Percentiles rank a stretch among this genome's conserved stretches.
These are phyloP conservation scores for Pezicula carpinea DNA, from an alignment of 2,329 filamentous ascomycete species.

Conservation along the genomic window DNA sequence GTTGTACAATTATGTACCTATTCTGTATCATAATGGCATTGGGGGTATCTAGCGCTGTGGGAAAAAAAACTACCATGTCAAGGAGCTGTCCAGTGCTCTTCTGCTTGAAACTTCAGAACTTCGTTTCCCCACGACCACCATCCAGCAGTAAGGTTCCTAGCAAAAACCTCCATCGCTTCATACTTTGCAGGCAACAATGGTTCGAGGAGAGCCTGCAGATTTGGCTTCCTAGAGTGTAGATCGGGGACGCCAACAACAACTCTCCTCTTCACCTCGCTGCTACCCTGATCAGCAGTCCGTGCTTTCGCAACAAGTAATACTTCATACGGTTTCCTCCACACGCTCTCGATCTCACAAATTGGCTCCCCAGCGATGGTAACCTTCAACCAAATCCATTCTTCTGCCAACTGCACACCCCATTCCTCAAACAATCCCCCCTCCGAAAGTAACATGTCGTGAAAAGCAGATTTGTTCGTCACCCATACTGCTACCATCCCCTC, in stretches of 20 bases:
- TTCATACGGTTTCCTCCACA: conserved; percentile 75
- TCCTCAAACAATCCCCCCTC: conserved; percentile 53
- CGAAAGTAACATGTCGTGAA: conserved; percentile 49
- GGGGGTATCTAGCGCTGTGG: conserved; percentile 11
- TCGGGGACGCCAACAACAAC: conserved; percentile 69
- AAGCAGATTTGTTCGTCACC: conserved; percentile 67
- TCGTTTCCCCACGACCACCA: conserved; percentile 81
- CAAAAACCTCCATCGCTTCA: conserved; percentile 69
- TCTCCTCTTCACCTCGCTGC: conserved; percentile 36
- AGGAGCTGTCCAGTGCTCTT: conserved; percentile 36
- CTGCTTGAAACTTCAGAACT: conserved; percentile 62
- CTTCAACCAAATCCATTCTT: conserved; percentile 80
- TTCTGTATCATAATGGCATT: conserved; percentile 12
- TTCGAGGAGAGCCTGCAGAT: conserved; percentile 56
- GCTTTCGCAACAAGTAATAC: conserved; percentile 54
- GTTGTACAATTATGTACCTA: conserved; percentile 23
- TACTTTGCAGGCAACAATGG: conserved; percentile 45
- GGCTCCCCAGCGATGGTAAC: conserved; percentile 61
- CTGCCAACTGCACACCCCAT: conserved; percentile 61
- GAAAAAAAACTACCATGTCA: neutral
- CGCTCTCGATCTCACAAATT: conserved; percentile 52
- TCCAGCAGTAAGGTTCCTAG: conserved; percentile 65
- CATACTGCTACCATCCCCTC: conserved; percentile 64
- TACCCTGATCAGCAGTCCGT: neutral
- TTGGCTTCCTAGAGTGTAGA: conserved; percentile 75